Percentiles rank a stretch among this genome's conserved stretches.
phyloP scores from a whole-genome alignment of 495 filamentous ascomycete genomes.

The Astrothelium macrocarpum region DNA sequence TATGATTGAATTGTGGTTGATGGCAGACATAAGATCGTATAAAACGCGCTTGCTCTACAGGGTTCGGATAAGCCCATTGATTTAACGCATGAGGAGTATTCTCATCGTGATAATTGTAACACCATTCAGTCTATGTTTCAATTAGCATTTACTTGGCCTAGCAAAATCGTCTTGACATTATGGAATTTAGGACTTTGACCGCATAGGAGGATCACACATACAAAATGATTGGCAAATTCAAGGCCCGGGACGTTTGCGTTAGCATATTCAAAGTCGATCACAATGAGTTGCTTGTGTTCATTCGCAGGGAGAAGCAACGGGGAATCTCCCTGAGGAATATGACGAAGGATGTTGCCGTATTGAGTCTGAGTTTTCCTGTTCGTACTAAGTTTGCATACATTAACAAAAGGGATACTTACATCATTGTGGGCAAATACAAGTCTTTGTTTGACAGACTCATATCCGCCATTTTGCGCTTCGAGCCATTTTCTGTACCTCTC shows the following conservation, averaged over 20 bases:
- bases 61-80: constrained; percentile 60
- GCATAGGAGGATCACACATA: constrained; percentile 29
- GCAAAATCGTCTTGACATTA: neutral
- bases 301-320: constrained; percentile 82
- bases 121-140: constrained; percentile 66
- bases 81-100: constrained; percentile 54
- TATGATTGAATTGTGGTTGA: constrained; percentile 45
- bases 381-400: too few relatives aligned
- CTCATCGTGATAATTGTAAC: constrained; percentile 86
- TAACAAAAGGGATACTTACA: constrained; percentile 55
- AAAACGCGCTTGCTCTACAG: constrained; percentile 74
- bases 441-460: constrained; percentile 53
- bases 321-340: constrained; percentile 72
- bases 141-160: neutral
- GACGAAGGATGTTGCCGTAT: constrained; percentile 95
- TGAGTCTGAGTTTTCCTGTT: too few relatives aligned
- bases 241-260: constrained; percentile 77
- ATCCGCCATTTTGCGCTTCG: constrained; percentile 57
- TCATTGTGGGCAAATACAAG: constrained; percentile 97
- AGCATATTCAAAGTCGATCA: constrained; percentile 98
- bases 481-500: constrained; percentile 71
- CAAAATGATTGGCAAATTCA: constrained; percentile 97
- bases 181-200: neutral
- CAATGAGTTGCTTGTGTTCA: constrained; percentile 86
- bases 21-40: constrained; percentile 81